Base-by-base conservation (phyloP, 257 asterid genomes). In the Fraxinus quadrangulata region DNA sequence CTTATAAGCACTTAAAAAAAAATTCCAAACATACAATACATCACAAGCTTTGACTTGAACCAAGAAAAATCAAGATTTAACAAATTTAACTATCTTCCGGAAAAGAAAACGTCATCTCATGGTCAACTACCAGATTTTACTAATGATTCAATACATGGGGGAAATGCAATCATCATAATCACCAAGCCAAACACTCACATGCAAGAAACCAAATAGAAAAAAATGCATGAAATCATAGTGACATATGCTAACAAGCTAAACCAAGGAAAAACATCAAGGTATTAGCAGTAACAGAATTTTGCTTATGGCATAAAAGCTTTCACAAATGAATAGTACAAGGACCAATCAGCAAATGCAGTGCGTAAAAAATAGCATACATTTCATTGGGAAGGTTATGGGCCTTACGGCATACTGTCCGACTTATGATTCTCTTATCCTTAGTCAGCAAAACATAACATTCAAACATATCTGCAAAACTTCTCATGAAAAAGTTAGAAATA, bases 351-450 rank as follows among this genome's bases (percentile, higher is more conserved):
- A 65, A 49, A 72, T n/a, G 45, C 34, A 71, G 70, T 75, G 75
- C 24, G 17, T n/a, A 31, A 66, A 72, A 63, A 68, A 59, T 19
- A 21, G 70, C 94, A 40, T 87, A 91, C 97, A 87, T 79, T 79
- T 86, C 78, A 79, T 21, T 75, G 66, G 93, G 92, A 24, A 63
- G 36, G 17, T 63, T 24, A 23, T 75, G 89, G 87, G 81, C 80
- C 69, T 3, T 73, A 54, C 72, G 28, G 79, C 93, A 89, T 71
- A 83, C 82, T 70, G 80, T 80, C 79, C 86, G 80, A 42, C 91
- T 84, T 56, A 91, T 91, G 30, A 42, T 61, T 81, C 73, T 91
- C 39, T n/a, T 45, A 72, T 88, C 93, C 87, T 88, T 91, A 8
- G 77, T 83, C 81, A 91, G 83, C 82, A 78, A 72, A 73, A 86